phyloP scores from a whole-genome alignment of 2,329 filamentous ascomycete genomes.

The Penicillium sclerotiorum region DNA sequence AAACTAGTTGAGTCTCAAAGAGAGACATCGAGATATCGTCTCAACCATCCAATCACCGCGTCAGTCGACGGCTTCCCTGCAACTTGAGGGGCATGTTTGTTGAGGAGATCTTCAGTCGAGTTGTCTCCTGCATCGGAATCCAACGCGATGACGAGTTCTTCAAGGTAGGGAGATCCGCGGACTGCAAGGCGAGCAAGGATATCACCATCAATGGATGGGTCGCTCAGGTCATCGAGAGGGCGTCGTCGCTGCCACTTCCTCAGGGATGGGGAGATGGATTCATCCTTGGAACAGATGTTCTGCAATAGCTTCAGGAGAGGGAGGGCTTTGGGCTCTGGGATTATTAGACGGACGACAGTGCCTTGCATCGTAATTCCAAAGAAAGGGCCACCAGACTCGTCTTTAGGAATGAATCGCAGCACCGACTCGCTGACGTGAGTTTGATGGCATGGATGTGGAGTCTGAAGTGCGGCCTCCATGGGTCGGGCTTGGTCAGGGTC shows the following conservation, averaged over 20 bases:
- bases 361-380: constrained; percentile 72
- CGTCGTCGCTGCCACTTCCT: constrained; percentile 33
- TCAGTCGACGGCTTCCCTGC: constrained; percentile 5
- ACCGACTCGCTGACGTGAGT: no score
- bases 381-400: constrained; percentile 38
- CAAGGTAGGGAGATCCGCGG: constrained; percentile 37
- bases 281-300: constrained; percentile 61
- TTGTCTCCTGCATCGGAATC: constrained; percentile 11
- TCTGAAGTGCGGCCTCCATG: no score
- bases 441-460: no score
- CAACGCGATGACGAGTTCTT: constrained; percentile 31
- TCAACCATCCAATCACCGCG: constrained; percentile 10
- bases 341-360: constrained; percentile 67
- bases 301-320: constrained; percentile 73
- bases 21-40: constrained; percentile 3
- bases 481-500: background rate
- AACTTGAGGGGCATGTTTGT: background rate
- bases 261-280: constrained; percentile 54
- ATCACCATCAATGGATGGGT: constrained; percentile 70
- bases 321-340: constrained; percentile 66
- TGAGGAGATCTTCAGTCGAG: background rate
- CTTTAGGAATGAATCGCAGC: constrained; percentile 28
- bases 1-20: background rate
- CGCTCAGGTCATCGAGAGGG: constrained; percentile 28
- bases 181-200: constrained; percentile 60